Conservation (phyloP, 345 rosid species). For the Camelina hispida region DNA sequence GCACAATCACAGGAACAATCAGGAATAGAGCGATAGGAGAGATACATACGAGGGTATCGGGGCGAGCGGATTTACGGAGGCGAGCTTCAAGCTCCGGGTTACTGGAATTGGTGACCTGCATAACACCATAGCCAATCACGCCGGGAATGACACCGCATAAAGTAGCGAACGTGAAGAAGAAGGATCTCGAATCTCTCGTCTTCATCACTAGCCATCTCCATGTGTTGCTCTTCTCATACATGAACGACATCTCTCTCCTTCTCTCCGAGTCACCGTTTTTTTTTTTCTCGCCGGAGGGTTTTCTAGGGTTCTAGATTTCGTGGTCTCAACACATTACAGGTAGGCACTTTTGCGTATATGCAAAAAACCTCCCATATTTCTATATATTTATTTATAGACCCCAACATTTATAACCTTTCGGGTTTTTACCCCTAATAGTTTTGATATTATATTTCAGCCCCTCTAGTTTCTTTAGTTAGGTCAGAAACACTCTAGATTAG, state of each 20-base stretch:
- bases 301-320: slow-evolving; percentile 39
- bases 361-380: neutral
- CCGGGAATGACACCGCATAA: slow-evolving; percentile 92
- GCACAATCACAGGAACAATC: neutral
- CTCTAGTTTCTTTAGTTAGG: neutral
- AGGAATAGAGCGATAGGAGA: neutral
- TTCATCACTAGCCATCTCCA: slow-evolving; percentile 85
- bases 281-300: slow-evolving; percentile 32
- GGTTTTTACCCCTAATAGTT: neutral
- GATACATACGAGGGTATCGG: slow-evolving; percentile 68
- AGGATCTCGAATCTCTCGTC: slow-evolving; percentile 83
- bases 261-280: slow-evolving; percentile 14
- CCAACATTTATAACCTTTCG: neutral
- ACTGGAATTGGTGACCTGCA: slow-evolving; percentile 79
- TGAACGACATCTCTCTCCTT: slow-evolving; percentile 53
- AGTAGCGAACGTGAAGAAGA: slow-evolving; percentile 89
- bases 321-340: neutral
- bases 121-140: slow-evolving; percentile 80
- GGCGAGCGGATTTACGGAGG: slow-evolving; percentile 80
- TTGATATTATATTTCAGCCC: neutral
- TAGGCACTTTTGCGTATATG: slow-evolving; percentile 8
- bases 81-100: slow-evolving; percentile 83
- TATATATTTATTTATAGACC: neutral
- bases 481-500: neutral
- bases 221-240: slow-evolving; percentile 71